These are phyloP conservation scores for Penicillium sumatraense DNA, from an alignment of 2,329 filamentous ascomycete species.

Conservation along the genomic window DNA sequence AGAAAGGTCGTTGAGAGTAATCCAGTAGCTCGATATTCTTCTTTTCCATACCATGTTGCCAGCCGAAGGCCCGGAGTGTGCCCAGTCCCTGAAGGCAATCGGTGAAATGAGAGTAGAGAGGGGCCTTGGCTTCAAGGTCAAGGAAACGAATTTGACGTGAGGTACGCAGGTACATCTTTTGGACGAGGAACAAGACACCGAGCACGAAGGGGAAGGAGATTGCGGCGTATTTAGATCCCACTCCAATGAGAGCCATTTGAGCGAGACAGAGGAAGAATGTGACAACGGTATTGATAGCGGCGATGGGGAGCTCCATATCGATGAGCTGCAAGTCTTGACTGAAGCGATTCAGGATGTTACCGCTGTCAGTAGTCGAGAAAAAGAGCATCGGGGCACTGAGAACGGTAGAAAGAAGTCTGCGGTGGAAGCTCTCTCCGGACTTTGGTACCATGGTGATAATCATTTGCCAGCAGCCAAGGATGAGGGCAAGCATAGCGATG, in stretches of 20 bases:
- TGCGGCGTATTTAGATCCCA: constrained; percentile 53
- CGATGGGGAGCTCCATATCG: constrained; percentile 49
- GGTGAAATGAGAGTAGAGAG: constrained; percentile 62
- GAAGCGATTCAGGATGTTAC: constrained; percentile 48
- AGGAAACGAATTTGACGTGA: constrained; percentile 64
- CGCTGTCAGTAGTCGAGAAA: constrained; percentile 48
- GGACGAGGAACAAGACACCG: constrained; percentile 54
- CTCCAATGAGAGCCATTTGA: constrained; percentile 55
- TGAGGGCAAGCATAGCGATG: constrained; percentile 41
- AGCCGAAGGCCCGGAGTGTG: constrained; percentile 63
- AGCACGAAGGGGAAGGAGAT: constrained; percentile 57
- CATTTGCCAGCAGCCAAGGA: constrained; percentile 50
- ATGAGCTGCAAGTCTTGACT: constrained; percentile 52
- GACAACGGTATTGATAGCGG: constrained; percentile 45
- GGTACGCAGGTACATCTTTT: constrained; percentile 64
- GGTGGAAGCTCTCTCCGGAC: constrained; percentile 57
- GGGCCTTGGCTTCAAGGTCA: constrained; percentile 66
- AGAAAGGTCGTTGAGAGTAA: constrained; percentile 60
- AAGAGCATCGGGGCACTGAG: constrained; percentile 50
- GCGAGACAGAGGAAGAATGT: constrained; percentile 45
- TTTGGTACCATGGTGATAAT: constrained; percentile 59
- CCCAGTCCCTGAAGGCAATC: constrained; percentile 61
- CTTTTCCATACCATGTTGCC: constrained; percentile 51
- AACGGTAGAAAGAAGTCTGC: constrained; percentile 53
- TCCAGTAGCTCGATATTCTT: constrained; percentile 57